Evolutionary conservation across 164 flowering plant species (phyloP), one percentile per base, ranked within the genome.

Genomic region (Euptelea pleiosperma): DNA sequence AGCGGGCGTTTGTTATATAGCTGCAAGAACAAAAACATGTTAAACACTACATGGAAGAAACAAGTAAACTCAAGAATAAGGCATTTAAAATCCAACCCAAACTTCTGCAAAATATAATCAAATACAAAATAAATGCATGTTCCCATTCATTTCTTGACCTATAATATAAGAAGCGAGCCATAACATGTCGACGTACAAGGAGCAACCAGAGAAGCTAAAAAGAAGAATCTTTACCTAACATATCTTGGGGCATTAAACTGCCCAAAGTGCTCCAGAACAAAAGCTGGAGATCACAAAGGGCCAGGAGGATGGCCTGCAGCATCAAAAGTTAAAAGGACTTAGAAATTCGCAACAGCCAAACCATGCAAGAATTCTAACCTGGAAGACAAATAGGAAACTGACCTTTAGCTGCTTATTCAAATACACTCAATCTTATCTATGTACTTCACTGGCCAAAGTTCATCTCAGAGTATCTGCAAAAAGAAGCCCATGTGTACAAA

Each of bases 401-500:
- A 77, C 84, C 81, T 72, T 74, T 30, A 57, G 70, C 66, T 57
- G 72, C 73, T 79, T 73, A 80, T 72, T 81, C 64, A 61, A 75
- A 75, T 58, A 67, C 53, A 61, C 73, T 49, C 70, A 59, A 59
- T 62, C 55, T 40, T 57, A 63, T 46, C 55, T 65, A 76, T 37
- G 58, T 58, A 75, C 63, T 77, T 89, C 82, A 87, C 76, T 87
- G 82, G 68, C 91, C 87, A 77, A 92, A 85, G 73, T 80, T 87
- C 98, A 92, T 92, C 75, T 85, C 96, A 0, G 97, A 87, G 52
- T 90, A 90, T 80, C 96, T 89, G 83, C 75, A 76, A 1, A 53
- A 25, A 28, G 33, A 42, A n/a, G 1, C 48, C 11, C 21, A 48
- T n/a, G 50, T 36, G 26, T 0, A 21, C 14, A 29, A 31, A 44